Evolutionary conservation across 495 filamentous ascomycete species (phyloP).

Genomic region (Neurospora sp.): DNA sequence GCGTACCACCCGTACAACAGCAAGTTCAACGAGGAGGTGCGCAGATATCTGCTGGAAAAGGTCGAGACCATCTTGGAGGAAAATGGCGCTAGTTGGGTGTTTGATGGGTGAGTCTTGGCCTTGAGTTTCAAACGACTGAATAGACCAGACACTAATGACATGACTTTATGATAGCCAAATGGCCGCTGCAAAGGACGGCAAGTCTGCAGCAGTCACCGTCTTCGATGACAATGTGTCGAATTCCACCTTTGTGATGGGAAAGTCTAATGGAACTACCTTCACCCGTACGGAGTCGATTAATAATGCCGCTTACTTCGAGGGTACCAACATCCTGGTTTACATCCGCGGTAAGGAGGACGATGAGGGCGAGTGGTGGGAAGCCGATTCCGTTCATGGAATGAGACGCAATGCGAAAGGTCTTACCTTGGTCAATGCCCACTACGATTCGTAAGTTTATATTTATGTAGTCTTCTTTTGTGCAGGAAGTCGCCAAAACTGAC

Average conservation of each 20-base stretch:
- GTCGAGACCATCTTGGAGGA: slow-evolving; percentile 55
- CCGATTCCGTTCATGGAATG: slow-evolving; percentile 25
- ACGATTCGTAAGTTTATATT: slow-evolving; percentile 50
- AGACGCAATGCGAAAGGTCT: slow-evolving; percentile 53
- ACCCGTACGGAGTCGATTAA: not conserved
- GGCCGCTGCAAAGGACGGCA: slow-evolving; percentile 4
- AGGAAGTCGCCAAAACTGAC: slow-evolving; percentile 6
- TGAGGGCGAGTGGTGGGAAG: slow-evolving; percentile 53
- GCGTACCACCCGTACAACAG: slow-evolving; percentile 86
- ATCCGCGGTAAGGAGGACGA: slow-evolving; percentile 72
- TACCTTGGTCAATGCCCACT: slow-evolving; percentile 90
- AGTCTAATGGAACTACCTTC: not conserved
- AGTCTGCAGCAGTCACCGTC: slow-evolving; percentile 40
- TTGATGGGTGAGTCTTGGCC: slow-evolving; percentile 17
- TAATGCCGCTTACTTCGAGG: slow-evolving; percentile 70
- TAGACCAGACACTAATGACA: not conserved
- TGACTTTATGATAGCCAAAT: not conserved
- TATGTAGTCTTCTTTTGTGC: not conserved
- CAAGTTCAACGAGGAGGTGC: slow-evolving; percentile 66
- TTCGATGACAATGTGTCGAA: slow-evolving; percentile 79
- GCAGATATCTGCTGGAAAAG: slow-evolving; percentile 62
- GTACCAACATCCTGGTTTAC: slow-evolving; percentile 86
- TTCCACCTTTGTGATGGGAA: slow-evolving; percentile 39
- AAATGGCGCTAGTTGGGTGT: slow-evolving; percentile 35
- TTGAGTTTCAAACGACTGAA: not conserved